Base-by-base conservation (phyloP, 805 yeast species). In the Candida sphagnicola region DNA sequence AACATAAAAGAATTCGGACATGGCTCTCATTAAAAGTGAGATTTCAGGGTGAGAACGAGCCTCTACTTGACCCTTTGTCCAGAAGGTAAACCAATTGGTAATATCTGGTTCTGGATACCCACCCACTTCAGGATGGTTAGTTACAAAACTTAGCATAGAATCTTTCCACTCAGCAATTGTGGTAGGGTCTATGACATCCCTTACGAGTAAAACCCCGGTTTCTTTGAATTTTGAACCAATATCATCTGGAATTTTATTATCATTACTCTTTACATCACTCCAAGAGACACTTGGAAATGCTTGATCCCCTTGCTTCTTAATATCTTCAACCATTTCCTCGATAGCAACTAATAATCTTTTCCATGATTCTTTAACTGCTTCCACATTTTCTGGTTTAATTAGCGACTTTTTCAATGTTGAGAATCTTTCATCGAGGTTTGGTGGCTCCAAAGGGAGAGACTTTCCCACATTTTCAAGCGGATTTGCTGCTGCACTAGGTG, bases 31-130 rank as follows among this genome's bases (percentile, higher is more conserved):
- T 5, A 61, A 49, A 39, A 49, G 44, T 13, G 54, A 41, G 16
- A 65, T 42, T 16, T 58, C 55, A 13, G 69, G 70, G 46, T 66
- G 66, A 1, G 69, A 53, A 25, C 75, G 47, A 5, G 72, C 72
- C 33, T 47, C 50, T 2, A 61, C 51, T 45, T 70, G 72, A 2
- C 68, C 45, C 36, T 56, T 53, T 2, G 70, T 53, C 73, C 74
- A 70, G 42, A 62, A 65, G 12, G 65, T 50, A 37, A 51, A 50
- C 40, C 63, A 63, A 46, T 46, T 58, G 49, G 36, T 55, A 47
- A 30, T 51, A 38, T 23, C 57, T 48, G 28, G 51, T 17, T 31
- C 38, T 6, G 65, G 60, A 19, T 44, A 43, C 1, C 63, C 65
- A 5, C 49, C 56, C 2, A 54, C 53, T 31, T 50, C 53, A 2